Percentiles rank a stretch among this genome's conserved stretches.
phyloP scores from a whole-genome alignment of 139 green algal genomes.

The Mesostigma viride region DNA sequence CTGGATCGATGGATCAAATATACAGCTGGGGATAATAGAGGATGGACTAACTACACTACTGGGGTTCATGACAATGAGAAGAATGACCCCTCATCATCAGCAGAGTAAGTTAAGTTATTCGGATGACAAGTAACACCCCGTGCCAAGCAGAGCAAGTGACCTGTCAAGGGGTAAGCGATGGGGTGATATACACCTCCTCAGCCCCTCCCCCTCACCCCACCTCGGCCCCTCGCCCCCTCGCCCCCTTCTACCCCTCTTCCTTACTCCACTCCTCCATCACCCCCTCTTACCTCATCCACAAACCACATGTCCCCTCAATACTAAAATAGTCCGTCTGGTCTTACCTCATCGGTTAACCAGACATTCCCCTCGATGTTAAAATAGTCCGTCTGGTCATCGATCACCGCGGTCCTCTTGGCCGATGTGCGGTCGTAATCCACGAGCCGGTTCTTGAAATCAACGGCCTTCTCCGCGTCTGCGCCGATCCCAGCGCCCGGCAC shows the following conservation, averaged over 20 bases:
- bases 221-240: too few species aligned
- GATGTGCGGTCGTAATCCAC: constrained; percentile 33
- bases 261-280: too few species aligned
- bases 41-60: too few species aligned
- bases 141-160: too few species aligned
- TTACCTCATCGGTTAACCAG: constrained; percentile 57
- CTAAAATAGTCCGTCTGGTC: constrained; percentile 77
- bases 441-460: constrained; percentile 26
- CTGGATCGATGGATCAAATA: too few species aligned
- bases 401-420: constrained; percentile 68
- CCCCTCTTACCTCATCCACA: constrained; percentile 22
- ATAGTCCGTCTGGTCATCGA: constrained; percentile 88
- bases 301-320: constrained; percentile 81
- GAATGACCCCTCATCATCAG: too few species aligned
- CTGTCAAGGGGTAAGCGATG: too few species aligned
- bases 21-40: too few species aligned
- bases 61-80: too few species aligned
- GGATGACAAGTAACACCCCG: too few species aligned
- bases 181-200: neutral
- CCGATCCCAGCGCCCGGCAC: neutral
- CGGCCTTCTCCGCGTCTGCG: neutral
- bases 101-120: too few species aligned
- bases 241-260: too few species aligned
- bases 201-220: constrained; percentile 22
- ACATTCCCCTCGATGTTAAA: constrained; percentile 78